Evolutionary conservation across 805 yeast species (phyloP).

Genomic region (Sugiyamaella valdiviana): DNA sequence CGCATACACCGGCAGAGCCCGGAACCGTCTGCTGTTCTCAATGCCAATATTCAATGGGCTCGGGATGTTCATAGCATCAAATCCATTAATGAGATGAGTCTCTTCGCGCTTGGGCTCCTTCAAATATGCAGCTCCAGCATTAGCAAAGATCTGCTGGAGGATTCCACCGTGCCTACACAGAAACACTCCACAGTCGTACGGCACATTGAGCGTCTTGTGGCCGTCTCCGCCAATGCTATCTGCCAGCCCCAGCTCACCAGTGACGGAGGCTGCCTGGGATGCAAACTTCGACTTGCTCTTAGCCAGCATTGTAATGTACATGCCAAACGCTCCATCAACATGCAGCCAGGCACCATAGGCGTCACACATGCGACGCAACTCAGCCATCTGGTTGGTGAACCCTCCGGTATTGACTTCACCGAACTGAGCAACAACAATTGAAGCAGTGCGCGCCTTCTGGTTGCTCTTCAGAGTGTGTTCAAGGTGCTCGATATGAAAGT

Average conservation of each 20-base stretch:
- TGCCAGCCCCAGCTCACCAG: conserved; percentile 20
- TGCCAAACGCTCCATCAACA: conserved; percentile 25
- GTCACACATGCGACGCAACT: conserved; percentile 17
- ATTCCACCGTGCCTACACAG: conserved; percentile 9
- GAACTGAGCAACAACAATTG: conserved; percentile 18
- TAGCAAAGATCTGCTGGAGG: conserved; percentile 16
- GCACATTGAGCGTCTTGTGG: conserved; percentile 25
- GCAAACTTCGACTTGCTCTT: conserved; percentile 6
- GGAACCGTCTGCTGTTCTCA: conserved; percentile 22
- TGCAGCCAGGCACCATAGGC: conserved; percentile 23
- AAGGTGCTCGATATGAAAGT: conserved; percentile 16
- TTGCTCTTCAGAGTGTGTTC: conserved; percentile 6
- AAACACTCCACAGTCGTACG: conserved; percentile 23
- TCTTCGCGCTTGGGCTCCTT: not conserved
- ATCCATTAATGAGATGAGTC: not conserved
- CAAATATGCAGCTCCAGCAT: conserved; percentile 22
- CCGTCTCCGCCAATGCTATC: conserved; percentile 23
- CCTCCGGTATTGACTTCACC: conserved; percentile 25
- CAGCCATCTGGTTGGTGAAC: conserved; percentile 13
- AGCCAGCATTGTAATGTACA: conserved; percentile 12
- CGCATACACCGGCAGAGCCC: conserved; percentile 21
- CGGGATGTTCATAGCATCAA: conserved; percentile 1
- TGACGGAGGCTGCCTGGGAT: conserved; percentile 6
- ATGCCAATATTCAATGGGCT: conserved; percentile 20
- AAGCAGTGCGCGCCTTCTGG: not conserved